phyloP scores from a whole-genome alignment of 2,329 filamentous ascomycete species.

The Aschersonia sp. region DNA sequence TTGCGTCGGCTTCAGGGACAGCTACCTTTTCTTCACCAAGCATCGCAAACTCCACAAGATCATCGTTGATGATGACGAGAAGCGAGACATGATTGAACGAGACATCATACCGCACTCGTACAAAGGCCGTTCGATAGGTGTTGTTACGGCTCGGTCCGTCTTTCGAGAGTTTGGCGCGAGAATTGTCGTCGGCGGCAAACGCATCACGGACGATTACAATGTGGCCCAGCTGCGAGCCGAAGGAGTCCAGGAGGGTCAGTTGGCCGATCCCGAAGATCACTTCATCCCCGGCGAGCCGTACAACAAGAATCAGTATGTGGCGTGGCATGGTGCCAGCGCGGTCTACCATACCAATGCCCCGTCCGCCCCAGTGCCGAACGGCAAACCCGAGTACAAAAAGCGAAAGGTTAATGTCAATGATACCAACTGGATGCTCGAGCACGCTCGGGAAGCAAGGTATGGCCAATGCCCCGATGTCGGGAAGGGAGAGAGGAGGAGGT shows the following conservation, averaged over 20 bases:
- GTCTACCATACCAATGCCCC: constrained; percentile 82
- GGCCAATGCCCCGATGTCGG: too few species aligned
- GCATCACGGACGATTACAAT: constrained; percentile 81
- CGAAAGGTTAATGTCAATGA: constrained; percentile 79
- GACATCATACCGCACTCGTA: constrained; percentile 96
- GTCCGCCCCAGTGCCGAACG: constrained; percentile 58
- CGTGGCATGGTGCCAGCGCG: constrained; percentile 92
- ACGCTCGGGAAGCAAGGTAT: constrained; percentile 84
- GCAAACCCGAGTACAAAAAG: constrained; percentile 72
- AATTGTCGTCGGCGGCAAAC: constrained; percentile 83
- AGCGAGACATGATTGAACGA: constrained; percentile 87
- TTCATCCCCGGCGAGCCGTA: constrained; percentile 72
- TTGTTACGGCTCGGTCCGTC: constrained; percentile 90
- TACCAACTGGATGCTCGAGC: constrained; percentile 92
- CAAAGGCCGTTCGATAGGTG: constrained; percentile 93
- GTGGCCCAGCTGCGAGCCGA: constrained; percentile 59
- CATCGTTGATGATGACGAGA: constrained; percentile 94
- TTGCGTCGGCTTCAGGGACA: constrained; percentile 94
- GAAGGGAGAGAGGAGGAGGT: too few species aligned
- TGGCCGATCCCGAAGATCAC: constrained; percentile 80
- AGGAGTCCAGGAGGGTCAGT: constrained; percentile 72
- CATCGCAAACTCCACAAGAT: constrained; percentile 95
- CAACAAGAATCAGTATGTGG: constrained; percentile 97
- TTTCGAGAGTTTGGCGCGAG: constrained; percentile 93
- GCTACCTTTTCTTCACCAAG: constrained; percentile 97